phyloP scores from a whole-genome alignment of 2,329 filamentous ascomycete genomes.

The Colletotrichum chrysophilum region DNA sequence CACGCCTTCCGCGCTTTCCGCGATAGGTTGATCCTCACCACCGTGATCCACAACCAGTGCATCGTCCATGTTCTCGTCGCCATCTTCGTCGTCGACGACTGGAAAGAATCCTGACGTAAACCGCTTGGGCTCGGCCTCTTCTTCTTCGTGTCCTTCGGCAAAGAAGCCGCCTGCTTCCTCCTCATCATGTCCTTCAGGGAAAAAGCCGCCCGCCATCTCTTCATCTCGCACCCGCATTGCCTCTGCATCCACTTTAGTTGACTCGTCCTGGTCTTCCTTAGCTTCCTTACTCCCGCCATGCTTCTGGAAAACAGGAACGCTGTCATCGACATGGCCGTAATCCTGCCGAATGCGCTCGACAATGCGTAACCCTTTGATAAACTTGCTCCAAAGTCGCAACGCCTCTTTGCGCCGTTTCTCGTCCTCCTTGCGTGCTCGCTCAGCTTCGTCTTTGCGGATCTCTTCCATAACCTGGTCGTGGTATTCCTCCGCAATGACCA shows the following conservation, averaged over 20 bases:
- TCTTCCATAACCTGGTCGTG: conserved; percentile 77
- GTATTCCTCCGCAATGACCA: conserved; percentile 85
- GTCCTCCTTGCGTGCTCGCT: conserved; percentile 79
- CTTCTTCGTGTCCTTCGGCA: conserved; percentile 59
- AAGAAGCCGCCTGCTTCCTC: conserved; percentile 63
- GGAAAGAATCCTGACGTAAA: conserved; percentile 55
- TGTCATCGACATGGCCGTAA: conserved; percentile 68
- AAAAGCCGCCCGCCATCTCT: conserved; percentile 65
- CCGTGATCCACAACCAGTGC: conserved; percentile 39
- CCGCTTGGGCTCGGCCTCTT: conserved; percentile 39
- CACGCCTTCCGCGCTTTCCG: not conserved
- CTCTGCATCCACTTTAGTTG: conserved; percentile 19
- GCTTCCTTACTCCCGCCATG: conserved; percentile 29
- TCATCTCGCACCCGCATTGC: conserved; percentile 42
- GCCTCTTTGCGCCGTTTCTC: conserved; percentile 80
- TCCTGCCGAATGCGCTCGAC: conserved; percentile 77
- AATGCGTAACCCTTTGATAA: conserved; percentile 85
- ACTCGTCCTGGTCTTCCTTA: not conserved
- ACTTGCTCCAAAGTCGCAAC: conserved; percentile 82
- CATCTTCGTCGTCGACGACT: conserved; percentile 48
- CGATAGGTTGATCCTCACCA: not conserved
- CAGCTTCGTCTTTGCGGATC: conserved; percentile 78
- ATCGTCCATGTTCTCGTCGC: conserved; percentile 35
- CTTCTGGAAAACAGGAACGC: conserved; percentile 59
- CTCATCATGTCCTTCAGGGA: conserved; percentile 61